These are phyloP conservation scores for Pythium rhizo-oryzae DNA, from an alignment of 352 stramenopile genomes.

Conservation along the genomic window DNA sequence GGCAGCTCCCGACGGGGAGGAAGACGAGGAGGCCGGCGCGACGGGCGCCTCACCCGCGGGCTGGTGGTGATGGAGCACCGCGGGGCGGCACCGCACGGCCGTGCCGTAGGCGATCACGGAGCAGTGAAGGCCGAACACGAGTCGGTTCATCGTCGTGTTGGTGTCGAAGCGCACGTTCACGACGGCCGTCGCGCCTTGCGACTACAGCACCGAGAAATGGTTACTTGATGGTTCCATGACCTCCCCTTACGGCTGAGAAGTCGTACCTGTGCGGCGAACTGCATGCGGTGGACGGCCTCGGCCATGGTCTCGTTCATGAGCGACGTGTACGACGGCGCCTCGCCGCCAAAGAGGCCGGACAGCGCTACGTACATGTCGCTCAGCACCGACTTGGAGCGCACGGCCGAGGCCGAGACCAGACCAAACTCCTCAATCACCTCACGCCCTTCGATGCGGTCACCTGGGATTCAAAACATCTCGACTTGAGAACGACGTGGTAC, in stretches of 20 bases:
- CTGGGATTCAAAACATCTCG: conserved; percentile 24
- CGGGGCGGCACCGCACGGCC: conserved; percentile 60
- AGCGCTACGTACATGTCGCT: conserved; percentile 84
- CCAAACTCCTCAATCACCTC: conserved; percentile 78
- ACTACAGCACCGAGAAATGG: conserved; percentile 25
- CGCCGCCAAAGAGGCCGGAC: conserved; percentile 67
- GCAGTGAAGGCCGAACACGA: conserved; percentile 84
- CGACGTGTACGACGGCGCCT: conserved; percentile 76
- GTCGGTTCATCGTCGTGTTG: conserved; percentile 86
- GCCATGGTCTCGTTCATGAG: conserved; percentile 85
- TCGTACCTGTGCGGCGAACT: conserved; percentile 60
- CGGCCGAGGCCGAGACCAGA: conserved; percentile 70
- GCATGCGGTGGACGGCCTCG: conserved; percentile 78
- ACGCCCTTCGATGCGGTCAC: conserved; percentile 65
- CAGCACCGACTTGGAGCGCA: conserved; percentile 83
- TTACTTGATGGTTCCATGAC: not conserved
- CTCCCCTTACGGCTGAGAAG: not conserved
- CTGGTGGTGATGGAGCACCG: conserved; percentile 22
- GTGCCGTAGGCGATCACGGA: conserved; percentile 82
- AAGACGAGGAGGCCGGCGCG: not conserved
- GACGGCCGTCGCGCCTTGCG: conserved; percentile 72
- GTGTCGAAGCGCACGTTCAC: conserved; percentile 84
- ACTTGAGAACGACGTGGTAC: not conserved
- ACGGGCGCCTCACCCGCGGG: conserved; percentile 10
- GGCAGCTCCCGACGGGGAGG: not conserved